Conservation (phyloP, 805 yeast species). For the Gaillardinia entomophila region DNA sequence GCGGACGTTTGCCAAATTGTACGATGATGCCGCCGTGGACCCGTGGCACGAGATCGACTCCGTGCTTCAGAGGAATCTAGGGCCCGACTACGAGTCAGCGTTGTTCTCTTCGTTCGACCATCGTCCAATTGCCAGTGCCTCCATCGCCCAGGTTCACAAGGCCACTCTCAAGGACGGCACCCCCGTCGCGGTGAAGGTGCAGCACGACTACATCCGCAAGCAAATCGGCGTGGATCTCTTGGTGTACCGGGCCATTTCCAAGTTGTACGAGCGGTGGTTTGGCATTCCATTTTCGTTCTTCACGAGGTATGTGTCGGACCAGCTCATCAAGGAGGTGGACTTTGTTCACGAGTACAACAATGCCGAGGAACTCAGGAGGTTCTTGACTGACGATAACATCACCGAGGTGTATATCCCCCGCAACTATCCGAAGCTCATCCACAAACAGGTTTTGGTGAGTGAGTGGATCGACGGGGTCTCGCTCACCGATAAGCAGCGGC, state of each 20-base stretch:
- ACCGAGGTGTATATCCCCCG: constrained; percentile 54
- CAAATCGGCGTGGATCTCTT: constrained; percentile 59
- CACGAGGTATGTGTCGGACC: constrained; percentile 51
- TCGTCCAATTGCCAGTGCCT: constrained; percentile 67
- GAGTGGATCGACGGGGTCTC: constrained; percentile 78
- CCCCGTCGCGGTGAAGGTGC: constrained; percentile 61
- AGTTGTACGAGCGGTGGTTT: constrained; percentile 51
- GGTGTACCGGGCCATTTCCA: constrained; percentile 49
- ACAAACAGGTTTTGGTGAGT: constrained; percentile 49
- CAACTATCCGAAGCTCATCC: constrained; percentile 39
- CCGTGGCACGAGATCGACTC: constrained; percentile 42
- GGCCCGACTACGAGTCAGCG: constrained; percentile 31
- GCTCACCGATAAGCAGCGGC: constrained; percentile 39
- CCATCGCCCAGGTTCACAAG: constrained; percentile 65
- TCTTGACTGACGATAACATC: constrained; percentile 38
- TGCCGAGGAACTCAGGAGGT: constrained; percentile 32
- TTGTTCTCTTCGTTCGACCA: constrained; percentile 45
- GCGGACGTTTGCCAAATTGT: constrained; percentile 48
- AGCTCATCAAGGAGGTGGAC: constrained; percentile 56
- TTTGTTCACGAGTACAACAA: constrained; percentile 54
- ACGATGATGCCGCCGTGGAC: constrained; percentile 65
- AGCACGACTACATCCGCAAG: constrained; percentile 54
- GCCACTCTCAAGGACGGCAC: constrained; percentile 44
- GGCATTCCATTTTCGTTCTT: constrained; percentile 57
- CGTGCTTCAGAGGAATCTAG: constrained; percentile 35